phyloP scores from a whole-genome alignment of 495 filamentous ascomycete genomes.

The Penicillium desertorum region DNA sequence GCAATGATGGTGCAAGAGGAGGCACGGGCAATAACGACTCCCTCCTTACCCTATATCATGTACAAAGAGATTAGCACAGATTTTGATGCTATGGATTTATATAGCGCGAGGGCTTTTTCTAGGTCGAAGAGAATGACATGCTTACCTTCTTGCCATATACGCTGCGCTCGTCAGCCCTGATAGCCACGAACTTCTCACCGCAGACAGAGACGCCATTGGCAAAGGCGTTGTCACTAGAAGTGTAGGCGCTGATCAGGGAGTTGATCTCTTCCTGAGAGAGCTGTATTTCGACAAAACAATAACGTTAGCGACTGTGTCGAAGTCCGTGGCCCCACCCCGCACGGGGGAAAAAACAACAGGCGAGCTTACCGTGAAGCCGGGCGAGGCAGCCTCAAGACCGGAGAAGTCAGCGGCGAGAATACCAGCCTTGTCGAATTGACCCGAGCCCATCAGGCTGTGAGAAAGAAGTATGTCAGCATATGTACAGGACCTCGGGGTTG shows the following conservation, averaged over 20 bases:
- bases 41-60: constrained; percentile 68
- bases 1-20: constrained; percentile 80
- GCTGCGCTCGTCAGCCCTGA: constrained; percentile 71
- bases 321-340: constrained; percentile 7
- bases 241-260: constrained; percentile 36
- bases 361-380: constrained; percentile 67
- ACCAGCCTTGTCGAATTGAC: constrained; percentile 82
- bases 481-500: not conserved
- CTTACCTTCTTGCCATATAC: constrained; percentile 84
- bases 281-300: constrained; percentile 24
- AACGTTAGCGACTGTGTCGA: constrained; percentile 1
- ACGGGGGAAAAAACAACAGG: not conserved
- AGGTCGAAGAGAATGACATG: not conserved
- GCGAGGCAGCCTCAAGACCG: constrained; percentile 74
- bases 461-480: constrained; percentile 19
- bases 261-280: constrained; percentile 43
- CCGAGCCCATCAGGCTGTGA: constrained; percentile 74
- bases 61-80: not conserved
- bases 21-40: constrained; percentile 77
- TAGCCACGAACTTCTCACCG: constrained; percentile 69
- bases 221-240: constrained; percentile 29
- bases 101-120: not conserved
- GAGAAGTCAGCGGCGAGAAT: constrained; percentile 81
- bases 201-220: constrained; percentile 64
- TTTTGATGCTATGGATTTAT: not conserved